Conservation (phyloP, 495 filamentous ascomycete species). For the Podospora bellae-mahoneyi region DNA sequence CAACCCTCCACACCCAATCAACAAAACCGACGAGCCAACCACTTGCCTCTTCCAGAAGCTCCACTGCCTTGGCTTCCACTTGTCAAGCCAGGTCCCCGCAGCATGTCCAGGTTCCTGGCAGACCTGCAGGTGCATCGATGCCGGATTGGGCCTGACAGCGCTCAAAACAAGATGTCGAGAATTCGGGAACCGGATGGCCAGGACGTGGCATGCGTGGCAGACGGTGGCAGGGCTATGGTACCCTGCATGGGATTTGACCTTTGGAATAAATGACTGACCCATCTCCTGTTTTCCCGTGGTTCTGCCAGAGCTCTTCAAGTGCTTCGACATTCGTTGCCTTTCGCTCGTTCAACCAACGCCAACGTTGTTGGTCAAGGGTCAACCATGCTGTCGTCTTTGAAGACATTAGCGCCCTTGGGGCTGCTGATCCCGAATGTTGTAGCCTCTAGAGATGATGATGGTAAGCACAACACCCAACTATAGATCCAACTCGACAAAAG, state of each 20-base stretch:
- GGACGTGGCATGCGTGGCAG: neutral
- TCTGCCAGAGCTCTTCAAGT: conserved; percentile 1
- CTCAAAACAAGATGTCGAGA: conserved; percentile 1
- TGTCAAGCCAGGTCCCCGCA: neutral
- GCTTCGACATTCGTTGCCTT: neutral
- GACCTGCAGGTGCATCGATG: neutral
- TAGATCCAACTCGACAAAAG: neutral
- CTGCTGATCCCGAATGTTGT: neutral
- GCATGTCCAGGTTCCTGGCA: neutral
- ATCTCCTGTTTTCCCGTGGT: neutral
- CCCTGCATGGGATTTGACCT: neutral
- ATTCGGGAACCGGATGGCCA: neutral
- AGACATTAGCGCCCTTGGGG: conserved; percentile 5
- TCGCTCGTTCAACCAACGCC: neutral
- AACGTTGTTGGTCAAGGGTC: neutral
- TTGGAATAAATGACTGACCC: neutral
- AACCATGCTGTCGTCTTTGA: conserved; percentile 9
- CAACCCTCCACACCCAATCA: neutral
- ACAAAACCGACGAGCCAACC: neutral
- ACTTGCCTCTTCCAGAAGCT: neutral
- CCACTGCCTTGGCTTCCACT: neutral
- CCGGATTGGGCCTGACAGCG: conserved; percentile 1
- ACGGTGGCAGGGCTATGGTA: neutral
- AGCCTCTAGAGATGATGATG: neutral
- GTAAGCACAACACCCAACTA: neutral